Conservation (phyloP, 2,329 filamentous ascomycete species). For the Nigrograna mackinnonii region DNA sequence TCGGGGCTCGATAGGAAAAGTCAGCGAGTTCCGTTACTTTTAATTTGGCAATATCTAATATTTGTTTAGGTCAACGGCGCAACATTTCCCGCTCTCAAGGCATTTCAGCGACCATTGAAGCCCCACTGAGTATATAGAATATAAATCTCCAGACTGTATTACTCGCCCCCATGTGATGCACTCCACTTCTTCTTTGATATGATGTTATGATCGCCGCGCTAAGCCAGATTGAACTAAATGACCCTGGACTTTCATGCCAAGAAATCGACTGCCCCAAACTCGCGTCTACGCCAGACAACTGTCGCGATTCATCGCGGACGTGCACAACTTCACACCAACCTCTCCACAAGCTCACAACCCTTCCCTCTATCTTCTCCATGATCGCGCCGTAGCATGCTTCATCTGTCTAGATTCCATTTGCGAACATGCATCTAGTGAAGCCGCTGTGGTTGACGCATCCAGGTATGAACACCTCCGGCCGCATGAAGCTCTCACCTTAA, state of each 20-base stretch:
- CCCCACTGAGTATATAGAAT: too few relatives aligned
- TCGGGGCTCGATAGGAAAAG: too few relatives aligned
- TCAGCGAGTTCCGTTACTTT: too few relatives aligned
- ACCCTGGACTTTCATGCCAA: conserved; percentile 28
- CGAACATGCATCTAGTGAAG: conserved; percentile 72
- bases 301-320: conserved; percentile 25
- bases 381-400: conserved; percentile 29
- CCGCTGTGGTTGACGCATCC: conserved; percentile 95
- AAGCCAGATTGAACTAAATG: too few relatives aligned
- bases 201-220: too few relatives aligned
- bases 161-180: too few relatives aligned
- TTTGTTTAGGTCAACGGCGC: too few relatives aligned
- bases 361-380: conserved; percentile 14
- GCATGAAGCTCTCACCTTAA: conserved; percentile 2
- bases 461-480: conserved; percentile 56
- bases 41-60: too few relatives aligned
- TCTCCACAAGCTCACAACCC: conserved; percentile 1
- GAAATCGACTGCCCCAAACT: conserved; percentile 26
- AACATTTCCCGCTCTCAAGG: too few relatives aligned
- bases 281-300: conserved; percentile 34
- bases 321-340: conserved; percentile 17
- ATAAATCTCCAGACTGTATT: too few relatives aligned
- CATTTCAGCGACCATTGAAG: too few relatives aligned
- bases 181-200: background rate
- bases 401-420: conserved; percentile 10